Conservation (phyloP, 768 basidiomycete genomes). For the Tulasnella sp. region DNA sequence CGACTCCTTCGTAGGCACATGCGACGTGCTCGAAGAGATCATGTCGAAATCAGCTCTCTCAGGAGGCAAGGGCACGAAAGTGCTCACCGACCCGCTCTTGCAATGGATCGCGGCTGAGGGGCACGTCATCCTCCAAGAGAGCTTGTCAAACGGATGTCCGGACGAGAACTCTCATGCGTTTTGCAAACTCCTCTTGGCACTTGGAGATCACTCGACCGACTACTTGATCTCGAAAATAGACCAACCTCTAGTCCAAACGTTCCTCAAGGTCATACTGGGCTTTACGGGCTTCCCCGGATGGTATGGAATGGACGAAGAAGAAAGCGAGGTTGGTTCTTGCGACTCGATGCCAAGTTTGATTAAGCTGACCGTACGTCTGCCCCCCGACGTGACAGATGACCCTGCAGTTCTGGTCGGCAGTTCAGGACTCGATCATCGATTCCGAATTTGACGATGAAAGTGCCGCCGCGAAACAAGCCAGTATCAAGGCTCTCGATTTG, state of each 20-base stretch:
- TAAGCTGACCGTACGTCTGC: not conserved
- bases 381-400: conserved; percentile 36
- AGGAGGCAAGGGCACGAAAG: conserved; percentile 53
- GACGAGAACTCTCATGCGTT: conserved; percentile 55
- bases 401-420: conserved; percentile 79
- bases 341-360: not conserved
- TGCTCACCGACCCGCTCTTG: conserved; percentile 78
- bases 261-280: conserved; percentile 56
- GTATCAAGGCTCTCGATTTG: conserved; percentile 63
- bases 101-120: conserved; percentile 59
- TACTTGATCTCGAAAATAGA: conserved; percentile 62
- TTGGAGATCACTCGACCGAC: conserved; percentile 76
- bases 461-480: conserved; percentile 24
- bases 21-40: conserved; percentile 66
- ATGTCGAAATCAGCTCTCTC: conserved; percentile 62
- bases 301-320: conserved; percentile 75
- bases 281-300: conserved; percentile 65
- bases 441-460: conserved; percentile 20
- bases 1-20: conserved; percentile 45
- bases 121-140: conserved; percentile 33
- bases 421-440: conserved; percentile 61
- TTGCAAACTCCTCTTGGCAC: conserved; percentile 66
- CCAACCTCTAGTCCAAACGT: conserved; percentile 44
- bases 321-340: conserved; percentile 44
- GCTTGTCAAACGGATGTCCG: conserved; percentile 30